Conservation (phyloP, 75 land plant genomes). For the Adiantum capillusveneris region DNA sequence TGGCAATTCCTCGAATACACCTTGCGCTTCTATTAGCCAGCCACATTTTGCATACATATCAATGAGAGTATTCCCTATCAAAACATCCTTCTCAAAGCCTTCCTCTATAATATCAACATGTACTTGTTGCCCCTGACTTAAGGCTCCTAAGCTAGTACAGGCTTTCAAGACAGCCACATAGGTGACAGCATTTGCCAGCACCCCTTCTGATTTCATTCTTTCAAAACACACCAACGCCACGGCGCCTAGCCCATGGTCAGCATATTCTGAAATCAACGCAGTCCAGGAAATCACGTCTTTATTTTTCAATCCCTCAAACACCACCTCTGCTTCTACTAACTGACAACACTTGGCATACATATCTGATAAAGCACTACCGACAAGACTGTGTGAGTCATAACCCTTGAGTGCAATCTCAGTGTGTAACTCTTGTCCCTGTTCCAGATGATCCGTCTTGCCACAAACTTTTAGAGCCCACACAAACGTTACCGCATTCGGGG, state of each 20-base stretch:
- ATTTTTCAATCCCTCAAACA: background rate
- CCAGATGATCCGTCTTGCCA: background rate
- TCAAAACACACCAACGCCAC: background rate
- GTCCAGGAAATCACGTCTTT: constrained; percentile 3
- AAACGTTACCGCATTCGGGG: background rate
- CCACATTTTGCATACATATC: constrained; percentile 39
- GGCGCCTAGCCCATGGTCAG: background rate
- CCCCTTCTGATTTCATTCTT: background rate
- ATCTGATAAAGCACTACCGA: background rate
- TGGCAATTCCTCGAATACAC: constrained; percentile 28
- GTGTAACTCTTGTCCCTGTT: background rate
- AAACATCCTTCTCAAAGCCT: constrained; percentile 23
- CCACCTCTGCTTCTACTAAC: constrained; percentile 3
- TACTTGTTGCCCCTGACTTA: constrained; percentile 22
- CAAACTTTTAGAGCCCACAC: background rate
- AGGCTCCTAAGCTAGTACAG: constrained; percentile 7
- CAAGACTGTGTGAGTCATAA: background rate
- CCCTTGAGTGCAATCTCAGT: background rate
- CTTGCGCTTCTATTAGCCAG: constrained; percentile 24
- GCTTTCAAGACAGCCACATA: constrained; percentile 37
- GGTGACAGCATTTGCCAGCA: constrained; percentile 41
- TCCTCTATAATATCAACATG: constrained; percentile 26
- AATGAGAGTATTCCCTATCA: constrained; percentile 34
- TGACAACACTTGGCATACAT: background rate
- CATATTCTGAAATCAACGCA: background rate